phyloP scores from a whole-genome alignment of 2,329 filamentous ascomycete genomes.

The Rhynchosporium secalis region DNA sequence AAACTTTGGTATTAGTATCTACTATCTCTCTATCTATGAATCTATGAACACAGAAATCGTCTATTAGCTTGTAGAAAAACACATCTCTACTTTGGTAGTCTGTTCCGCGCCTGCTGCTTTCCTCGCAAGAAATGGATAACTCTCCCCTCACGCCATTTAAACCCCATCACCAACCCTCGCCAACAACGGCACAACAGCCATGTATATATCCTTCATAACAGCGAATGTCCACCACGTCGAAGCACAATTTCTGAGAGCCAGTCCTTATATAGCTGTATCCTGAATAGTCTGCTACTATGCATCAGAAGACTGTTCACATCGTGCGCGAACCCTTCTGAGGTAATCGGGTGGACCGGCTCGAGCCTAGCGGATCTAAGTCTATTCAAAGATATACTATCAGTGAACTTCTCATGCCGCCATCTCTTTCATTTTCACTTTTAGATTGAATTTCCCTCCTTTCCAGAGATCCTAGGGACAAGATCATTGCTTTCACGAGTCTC shows the following conservation, averaged over 20 bases:
- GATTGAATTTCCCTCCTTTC: background rate
- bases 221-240: conserved; percentile 1
- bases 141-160: background rate
- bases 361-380: no score
- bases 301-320: background rate
- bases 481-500: background rate
- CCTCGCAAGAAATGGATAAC: background rate
- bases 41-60: background rate
- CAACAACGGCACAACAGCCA: background rate
- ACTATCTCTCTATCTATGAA: conserved; percentile 5
- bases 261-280: background rate
- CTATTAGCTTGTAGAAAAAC: background rate
- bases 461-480: background rate
- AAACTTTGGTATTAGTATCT: background rate
- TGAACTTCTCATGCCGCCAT: background rate
- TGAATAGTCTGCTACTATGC: background rate
- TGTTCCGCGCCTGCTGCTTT: background rate
- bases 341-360: background rate
- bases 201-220: background rate
- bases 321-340: background rate
- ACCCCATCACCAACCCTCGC: background rate
- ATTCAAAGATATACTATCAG: no score
- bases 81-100: background rate
- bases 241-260: background rate
- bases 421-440: background rate